These are phyloP conservation scores for Luffa aegyptiaca DNA, from an alignment of 306 rosid genomes.

Conservation along the genomic window DNA sequence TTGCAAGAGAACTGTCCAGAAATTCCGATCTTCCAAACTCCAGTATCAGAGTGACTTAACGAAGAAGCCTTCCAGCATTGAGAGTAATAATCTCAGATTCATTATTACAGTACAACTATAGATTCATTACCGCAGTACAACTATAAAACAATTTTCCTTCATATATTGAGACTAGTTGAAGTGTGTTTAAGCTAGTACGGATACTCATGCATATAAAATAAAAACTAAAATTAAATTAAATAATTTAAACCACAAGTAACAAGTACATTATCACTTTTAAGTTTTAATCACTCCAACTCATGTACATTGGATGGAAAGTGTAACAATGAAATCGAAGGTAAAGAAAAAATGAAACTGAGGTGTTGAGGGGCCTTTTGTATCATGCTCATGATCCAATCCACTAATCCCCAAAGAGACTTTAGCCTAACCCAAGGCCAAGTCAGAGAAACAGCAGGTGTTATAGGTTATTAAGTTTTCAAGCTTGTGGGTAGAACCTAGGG, in stretches of 20 bases:
- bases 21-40: background rate
- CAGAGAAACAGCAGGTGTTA: background rate
- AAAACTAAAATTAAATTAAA: background rate
- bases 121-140: background rate
- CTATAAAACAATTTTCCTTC: background rate
- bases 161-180: background rate
- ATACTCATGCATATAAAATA: background rate
- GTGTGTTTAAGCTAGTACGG: background rate
- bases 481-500: background rate
- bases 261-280: background rate
- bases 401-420: background rate
- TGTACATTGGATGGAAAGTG: background rate
- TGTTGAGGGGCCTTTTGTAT: background rate
- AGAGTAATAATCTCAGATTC: background rate
- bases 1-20: background rate
- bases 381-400: background rate
- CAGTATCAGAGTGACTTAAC: background rate
- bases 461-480: background rate
- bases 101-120: background rate
- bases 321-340: background rate
- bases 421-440: background rate
- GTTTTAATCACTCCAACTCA: background rate
- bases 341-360: background rate
- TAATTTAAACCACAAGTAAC: background rate
- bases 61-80: background rate